Evolutionary conservation across 345 rosid species (phyloP).

Genomic region (Eucalyptus tenuipes): DNA sequence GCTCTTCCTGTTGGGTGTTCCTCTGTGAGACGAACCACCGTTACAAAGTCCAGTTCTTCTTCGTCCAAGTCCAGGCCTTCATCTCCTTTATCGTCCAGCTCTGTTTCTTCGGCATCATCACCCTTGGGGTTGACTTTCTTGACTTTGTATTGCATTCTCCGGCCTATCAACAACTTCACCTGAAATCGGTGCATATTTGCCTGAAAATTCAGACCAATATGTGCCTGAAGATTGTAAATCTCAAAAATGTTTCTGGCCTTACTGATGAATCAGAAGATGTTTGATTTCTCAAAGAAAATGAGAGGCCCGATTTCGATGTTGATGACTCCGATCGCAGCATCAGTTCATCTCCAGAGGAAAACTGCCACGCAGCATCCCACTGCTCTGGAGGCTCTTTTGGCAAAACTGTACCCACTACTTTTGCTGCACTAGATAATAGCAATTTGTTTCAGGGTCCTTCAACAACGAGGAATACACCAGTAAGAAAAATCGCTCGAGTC

Average conservation of each 20-base stretch:
- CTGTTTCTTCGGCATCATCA: background rate
- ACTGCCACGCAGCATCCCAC: slow-evolving; percentile 58
- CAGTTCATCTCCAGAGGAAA: slow-evolving; percentile 79
- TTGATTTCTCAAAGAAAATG: slow-evolving; percentile 21
- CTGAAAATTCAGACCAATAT: background rate
- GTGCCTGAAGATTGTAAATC: background rate
- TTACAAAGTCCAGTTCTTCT: slow-evolving; percentile 30
- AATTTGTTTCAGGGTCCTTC: background rate
- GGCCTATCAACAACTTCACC: slow-evolving; percentile 53
- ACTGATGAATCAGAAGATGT: slow-evolving; percentile 35
- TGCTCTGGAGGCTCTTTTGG: slow-evolving; percentile 51
- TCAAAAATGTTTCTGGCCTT: background rate
- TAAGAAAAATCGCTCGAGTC: background rate
- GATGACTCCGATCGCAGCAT: slow-evolving; percentile 33
- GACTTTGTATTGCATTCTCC: slow-evolving; percentile 49
- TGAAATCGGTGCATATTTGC: background rate
- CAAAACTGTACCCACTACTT: slow-evolving; percentile 70
- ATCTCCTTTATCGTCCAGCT: slow-evolving; percentile 4
- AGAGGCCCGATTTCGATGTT: slow-evolving; percentile 15
- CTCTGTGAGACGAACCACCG: slow-evolving; percentile 45
- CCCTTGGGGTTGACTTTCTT: background rate
- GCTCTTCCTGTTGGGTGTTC: slow-evolving; percentile 58
- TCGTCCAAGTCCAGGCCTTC: background rate
- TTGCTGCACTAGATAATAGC: slow-evolving; percentile 65
- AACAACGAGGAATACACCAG: background rate